These are phyloP conservation scores for Claviceps sp. DNA, from an alignment of 2,329 filamentous ascomycete species.

Conservation along the genomic window DNA sequence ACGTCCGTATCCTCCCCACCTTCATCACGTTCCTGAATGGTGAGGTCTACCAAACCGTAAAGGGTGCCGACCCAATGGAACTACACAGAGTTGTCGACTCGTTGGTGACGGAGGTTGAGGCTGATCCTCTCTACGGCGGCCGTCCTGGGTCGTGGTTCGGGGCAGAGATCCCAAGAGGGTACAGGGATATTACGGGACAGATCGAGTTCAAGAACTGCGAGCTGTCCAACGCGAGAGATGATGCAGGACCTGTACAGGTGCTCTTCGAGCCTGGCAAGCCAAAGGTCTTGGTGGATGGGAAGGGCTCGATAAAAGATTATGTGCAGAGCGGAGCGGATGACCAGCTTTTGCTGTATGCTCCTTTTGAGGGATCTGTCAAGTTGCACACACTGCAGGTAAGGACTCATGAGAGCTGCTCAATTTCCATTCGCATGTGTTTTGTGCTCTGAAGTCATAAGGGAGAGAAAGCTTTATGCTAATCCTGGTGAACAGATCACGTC, in stretches of 20 bases:
- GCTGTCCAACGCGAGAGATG: conserved; percentile 73
- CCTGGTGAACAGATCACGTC: conserved; percentile 61
- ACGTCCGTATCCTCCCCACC: conserved; percentile 69
- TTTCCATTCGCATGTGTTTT: neutral
- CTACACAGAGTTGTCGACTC: conserved; percentile 60
- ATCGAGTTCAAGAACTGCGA: conserved; percentile 72
- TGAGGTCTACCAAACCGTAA: conserved; percentile 51
- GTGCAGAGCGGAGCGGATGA: conserved; percentile 95
- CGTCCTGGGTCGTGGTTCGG: conserved; percentile 53
- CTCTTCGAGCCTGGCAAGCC: conserved; percentile 63
- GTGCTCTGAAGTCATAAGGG: neutral
- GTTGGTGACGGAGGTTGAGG: conserved; percentile 51
- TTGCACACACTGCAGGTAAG: conserved; percentile 63
- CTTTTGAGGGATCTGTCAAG: conserved; percentile 80
- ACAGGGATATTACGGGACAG: conserved; percentile 69
- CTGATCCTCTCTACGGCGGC: conserved; percentile 11
- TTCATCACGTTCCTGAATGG: conserved; percentile 78
- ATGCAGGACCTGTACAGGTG: conserved; percentile 57
- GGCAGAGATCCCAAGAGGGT: conserved; percentile 62
- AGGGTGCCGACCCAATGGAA: conserved; percentile 59
- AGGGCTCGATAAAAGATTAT: conserved; percentile 55
- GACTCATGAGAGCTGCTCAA: conserved; percentile 10
- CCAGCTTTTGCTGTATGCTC: conserved; percentile 84
- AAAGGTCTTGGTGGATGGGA: conserved; percentile 44
- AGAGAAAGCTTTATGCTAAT: neutral